A percentile compares a stretch with the other conserved stretches of the same genome.
These are phyloP conservation scores for Annulohypoxylon maeteangense DNA, from an alignment of 495 filamentous ascomycete species.

Conservation along the genomic window DNA sequence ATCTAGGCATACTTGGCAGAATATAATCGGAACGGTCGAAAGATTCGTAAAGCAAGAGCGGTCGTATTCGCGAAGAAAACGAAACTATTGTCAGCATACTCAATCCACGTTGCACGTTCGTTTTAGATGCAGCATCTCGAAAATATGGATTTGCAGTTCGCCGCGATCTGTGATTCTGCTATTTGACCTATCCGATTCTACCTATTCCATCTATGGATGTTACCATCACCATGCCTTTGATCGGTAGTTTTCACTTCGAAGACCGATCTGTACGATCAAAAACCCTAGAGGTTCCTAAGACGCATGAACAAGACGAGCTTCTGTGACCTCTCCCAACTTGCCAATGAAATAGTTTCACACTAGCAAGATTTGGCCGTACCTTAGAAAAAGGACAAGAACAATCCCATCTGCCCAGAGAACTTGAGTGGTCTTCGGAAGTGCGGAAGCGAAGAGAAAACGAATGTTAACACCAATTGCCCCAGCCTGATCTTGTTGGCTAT, in stretches of 20 bases:
- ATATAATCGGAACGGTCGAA: no score
- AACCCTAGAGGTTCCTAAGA: conserved; percentile 9
- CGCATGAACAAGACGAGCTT: not conserved
- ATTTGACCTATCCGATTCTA: not conserved
- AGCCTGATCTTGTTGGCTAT: not conserved
- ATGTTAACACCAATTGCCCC: conserved; percentile 18
- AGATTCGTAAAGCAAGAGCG: not conserved
- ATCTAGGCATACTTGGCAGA: not conserved
- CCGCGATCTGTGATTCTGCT: conserved; percentile 15
- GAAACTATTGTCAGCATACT: not conserved
- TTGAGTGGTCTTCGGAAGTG: conserved; percentile 11
- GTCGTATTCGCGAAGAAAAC: not conserved
- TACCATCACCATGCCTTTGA: conserved; percentile 17
- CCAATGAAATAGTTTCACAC: not conserved
- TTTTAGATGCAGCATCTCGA: not conserved
- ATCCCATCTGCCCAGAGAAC: conserved; percentile 2
- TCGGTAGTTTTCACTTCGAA: conserved; percentile 10
- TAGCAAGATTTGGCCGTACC: not conserved
- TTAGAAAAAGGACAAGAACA: not conserved
- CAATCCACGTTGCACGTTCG: not conserved
- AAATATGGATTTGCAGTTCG: conserved; percentile 3
- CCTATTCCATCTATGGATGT: conserved; percentile 22
- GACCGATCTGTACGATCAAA: not conserved
- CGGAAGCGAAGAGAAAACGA: conserved; percentile 15
- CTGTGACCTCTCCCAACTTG: not conserved